Percentiles rank a stretch among this genome's conserved stretches.
phyloP scores from a whole-genome alignment of 2,329 filamentous ascomycete genomes.

The Fusarium nematophilum region DNA sequence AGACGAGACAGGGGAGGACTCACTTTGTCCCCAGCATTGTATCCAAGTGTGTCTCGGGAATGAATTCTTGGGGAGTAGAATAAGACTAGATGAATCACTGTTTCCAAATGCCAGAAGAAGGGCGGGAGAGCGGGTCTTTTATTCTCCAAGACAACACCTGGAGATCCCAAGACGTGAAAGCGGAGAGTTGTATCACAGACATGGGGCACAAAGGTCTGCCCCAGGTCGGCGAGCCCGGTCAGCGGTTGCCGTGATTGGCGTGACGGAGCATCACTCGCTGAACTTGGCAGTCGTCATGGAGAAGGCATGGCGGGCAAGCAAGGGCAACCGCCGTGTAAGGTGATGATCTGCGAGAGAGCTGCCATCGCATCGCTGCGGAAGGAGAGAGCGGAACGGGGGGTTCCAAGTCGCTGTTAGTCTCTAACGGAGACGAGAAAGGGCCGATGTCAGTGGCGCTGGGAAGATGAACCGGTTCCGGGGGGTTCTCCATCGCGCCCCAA shows the following conservation, averaged over 20 bases:
- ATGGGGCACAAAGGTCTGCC: conserved; percentile 14
- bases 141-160: conserved; percentile 26
- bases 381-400: conserved; percentile 7
- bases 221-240: conserved; percentile 7
- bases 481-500: conserved; percentile 20
- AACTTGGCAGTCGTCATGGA: conserved; percentile 47
- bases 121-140: conserved; percentile 34
- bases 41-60: conserved; percentile 21
- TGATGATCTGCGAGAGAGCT: conserved; percentile 21
- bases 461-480: conserved; percentile 20
- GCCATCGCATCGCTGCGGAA: conserved; percentile 1
- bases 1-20: neutral
- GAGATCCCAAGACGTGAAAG: conserved; percentile 16
- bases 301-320: conserved; percentile 17
- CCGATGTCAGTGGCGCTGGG: conserved; percentile 43
- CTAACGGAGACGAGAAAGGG: conserved; percentile 37
- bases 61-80: conserved; percentile 9
- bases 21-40: conserved; percentile 44
- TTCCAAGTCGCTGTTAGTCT: conserved; percentile 27
- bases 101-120: conserved; percentile 5
- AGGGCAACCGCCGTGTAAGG: conserved; percentile 9
- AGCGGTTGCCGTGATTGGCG: conserved; percentile 1
- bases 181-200: conserved; percentile 26
- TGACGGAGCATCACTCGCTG: conserved; percentile 21
- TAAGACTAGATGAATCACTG: conserved; percentile 21